Percentiles rank a stretch among this genome's conserved stretches.
These are phyloP conservation scores for Spathaspora gorwiae DNA, from an alignment of 805 yeast species.

Conservation along the genomic window DNA sequence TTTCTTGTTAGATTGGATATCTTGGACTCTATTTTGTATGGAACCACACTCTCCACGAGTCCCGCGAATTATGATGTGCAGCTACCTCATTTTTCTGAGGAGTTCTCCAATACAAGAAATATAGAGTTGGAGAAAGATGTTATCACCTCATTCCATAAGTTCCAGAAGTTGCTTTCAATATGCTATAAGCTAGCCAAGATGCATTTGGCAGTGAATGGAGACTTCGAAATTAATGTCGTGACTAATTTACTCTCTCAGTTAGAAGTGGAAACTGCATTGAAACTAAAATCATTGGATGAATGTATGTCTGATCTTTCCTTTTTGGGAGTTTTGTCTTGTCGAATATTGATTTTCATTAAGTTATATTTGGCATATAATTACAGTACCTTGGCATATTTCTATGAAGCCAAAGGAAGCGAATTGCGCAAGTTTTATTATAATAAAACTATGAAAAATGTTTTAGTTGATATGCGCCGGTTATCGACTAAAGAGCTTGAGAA, in stretches of 20 bases:
- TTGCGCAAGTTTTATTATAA: slow-evolving; percentile 1
- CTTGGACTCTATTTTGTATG: slow-evolving; percentile 40
- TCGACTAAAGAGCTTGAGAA: too few relatives aligned
- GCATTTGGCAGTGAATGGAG: slow-evolving; percentile 1
- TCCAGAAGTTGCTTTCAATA: neutral
- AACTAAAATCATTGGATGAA: slow-evolving; percentile 1
- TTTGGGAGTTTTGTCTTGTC: neutral
- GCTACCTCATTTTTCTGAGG: slow-evolving; percentile 31
- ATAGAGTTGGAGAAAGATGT: slow-evolving; percentile 7
- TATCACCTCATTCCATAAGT: slow-evolving; percentile 1
- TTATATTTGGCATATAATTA: slow-evolving; percentile 1
- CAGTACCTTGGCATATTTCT: neutral
- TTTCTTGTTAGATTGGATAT: slow-evolving; percentile 42
- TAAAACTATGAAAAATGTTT: neutral
- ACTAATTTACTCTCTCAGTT: slow-evolving; percentile 1
- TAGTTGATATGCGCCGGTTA: neutral
- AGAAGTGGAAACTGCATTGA: neutral
- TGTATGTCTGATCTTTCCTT: neutral
- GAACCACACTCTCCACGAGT: slow-evolving; percentile 40
- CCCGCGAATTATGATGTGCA: slow-evolving; percentile 44
- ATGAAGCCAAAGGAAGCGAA: neutral
- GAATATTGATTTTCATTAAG: neutral
- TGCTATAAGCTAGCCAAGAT: slow-evolving; percentile 1
- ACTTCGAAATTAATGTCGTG: neutral
- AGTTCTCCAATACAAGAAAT: slow-evolving; percentile 7